A percentile compares a stretch with the other conserved stretches of the same genome.
These are phyloP conservation scores for Carex scoparia DNA, from an alignment of 176 grass and related monocot genomes.

Conservation along the genomic window DNA sequence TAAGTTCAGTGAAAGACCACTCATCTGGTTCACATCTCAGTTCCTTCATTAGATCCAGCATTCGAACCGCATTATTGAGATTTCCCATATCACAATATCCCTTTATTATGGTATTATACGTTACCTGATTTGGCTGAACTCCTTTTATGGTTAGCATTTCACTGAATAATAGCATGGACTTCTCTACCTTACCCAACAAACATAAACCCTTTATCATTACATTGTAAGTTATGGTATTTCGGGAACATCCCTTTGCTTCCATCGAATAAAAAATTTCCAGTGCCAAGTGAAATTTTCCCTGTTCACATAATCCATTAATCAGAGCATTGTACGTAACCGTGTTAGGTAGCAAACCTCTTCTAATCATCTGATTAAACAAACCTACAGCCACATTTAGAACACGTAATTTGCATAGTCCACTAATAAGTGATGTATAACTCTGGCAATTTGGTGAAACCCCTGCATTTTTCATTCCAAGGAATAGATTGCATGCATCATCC, in stretches of 20 bases:
- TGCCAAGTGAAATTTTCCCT: slow-evolving; percentile 28
- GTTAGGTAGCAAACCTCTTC: slow-evolving; percentile 34
- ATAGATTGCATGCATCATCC: slow-evolving; percentile 41
- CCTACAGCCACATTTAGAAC: slow-evolving; percentile 41
- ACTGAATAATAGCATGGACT: slow-evolving; percentile 37
- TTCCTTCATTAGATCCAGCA: slow-evolving; percentile 51
- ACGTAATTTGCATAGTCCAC: slow-evolving; percentile 35
- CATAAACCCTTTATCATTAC: slow-evolving; percentile 51
- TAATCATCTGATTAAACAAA: slow-evolving; percentile 59
- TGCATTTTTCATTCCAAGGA: slow-evolving; percentile 37
- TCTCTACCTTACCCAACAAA: slow-evolving; percentile 41
- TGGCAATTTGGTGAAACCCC: slow-evolving; percentile 40
- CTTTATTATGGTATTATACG: slow-evolving; percentile 57
- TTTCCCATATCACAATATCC: slow-evolving; percentile 45
- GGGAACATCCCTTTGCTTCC: slow-evolving; percentile 28
- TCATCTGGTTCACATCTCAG: slow-evolving; percentile 38
- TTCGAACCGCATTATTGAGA: slow-evolving; percentile 40
- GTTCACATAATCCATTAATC: slow-evolving; percentile 41
- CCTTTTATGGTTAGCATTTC: slow-evolving; percentile 33
- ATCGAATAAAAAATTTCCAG: slow-evolving; percentile 42
- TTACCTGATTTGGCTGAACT: slow-evolving; percentile 41
- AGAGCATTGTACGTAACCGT: slow-evolving; percentile 47
- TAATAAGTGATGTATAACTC: slow-evolving; percentile 43
- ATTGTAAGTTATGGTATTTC: slow-evolving; percentile 41
- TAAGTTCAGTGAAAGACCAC: slow-evolving; percentile 52